These are phyloP conservation scores for Rhodamnia rubescens DNA, from an alignment of 345 rosid genomes.

Conservation along the genomic window DNA sequence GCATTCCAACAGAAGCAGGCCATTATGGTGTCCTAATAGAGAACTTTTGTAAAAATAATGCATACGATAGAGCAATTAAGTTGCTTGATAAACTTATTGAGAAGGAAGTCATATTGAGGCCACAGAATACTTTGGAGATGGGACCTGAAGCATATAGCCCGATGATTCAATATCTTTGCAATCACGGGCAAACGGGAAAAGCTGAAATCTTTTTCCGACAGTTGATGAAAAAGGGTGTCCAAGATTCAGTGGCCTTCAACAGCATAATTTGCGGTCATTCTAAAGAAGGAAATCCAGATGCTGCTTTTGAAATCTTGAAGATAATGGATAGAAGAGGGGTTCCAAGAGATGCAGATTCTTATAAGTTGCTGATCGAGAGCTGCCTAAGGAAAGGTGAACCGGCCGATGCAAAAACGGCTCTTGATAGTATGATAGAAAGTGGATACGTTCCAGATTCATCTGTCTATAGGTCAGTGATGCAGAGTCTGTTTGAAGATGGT, in stretches of 20 bases:
- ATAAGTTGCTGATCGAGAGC: conserved; percentile 63
- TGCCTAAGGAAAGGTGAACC: conserved; percentile 90
- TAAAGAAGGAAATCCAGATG: conserved; percentile 71
- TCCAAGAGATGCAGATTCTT: conserved; percentile 63
- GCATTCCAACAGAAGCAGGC: conserved; percentile 70
- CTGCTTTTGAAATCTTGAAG: conserved; percentile 73
- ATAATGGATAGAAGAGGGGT: conserved; percentile 76
- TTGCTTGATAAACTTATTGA: conserved; percentile 64
- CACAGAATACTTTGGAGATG: conserved; percentile 52
- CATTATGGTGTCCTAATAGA: conserved; percentile 76
- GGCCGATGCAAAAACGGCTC: conserved; percentile 72
- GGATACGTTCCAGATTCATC: conserved; percentile 66
- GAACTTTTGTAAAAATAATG: conserved; percentile 60
- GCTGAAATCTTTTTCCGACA: conserved; percentile 83
- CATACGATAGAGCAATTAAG: conserved; percentile 53
- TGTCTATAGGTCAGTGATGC: conserved; percentile 69
- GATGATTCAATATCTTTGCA: conserved; percentile 57
- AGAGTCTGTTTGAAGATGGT: conserved; percentile 75
- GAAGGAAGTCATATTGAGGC: conserved; percentile 69
- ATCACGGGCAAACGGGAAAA: conserved; percentile 56
- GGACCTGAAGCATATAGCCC: conserved; percentile 58
- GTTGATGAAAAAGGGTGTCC: conserved; percentile 77
- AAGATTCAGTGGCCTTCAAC: conserved; percentile 62
- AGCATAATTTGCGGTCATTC: conserved; percentile 65
- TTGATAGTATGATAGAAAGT: conserved; percentile 82